Evolutionary conservation across 352 stramenopile species (phyloP).

Genomic region (Phytophthora multivora): DNA sequence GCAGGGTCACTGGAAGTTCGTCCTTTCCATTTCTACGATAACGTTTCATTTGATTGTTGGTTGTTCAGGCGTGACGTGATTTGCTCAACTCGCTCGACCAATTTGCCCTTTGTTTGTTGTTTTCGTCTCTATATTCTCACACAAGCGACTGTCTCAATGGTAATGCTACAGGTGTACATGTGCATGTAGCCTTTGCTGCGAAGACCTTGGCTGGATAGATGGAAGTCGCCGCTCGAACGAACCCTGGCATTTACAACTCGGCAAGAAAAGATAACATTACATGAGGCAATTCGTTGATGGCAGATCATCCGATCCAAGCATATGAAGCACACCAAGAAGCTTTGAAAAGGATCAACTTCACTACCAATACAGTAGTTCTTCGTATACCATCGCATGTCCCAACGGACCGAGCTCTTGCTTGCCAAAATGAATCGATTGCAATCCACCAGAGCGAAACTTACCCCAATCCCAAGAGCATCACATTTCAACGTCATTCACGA

Average conservation of each 20-base stretch:
- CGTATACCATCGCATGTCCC: background rate
- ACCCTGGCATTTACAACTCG: background rate
- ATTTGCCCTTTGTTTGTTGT: background rate
- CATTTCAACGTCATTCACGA: background rate
- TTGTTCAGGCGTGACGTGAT: background rate
- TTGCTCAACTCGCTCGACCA: background rate
- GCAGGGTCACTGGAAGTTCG: too few species aligned
- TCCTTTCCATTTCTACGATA: too few species aligned
- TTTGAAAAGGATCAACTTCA: background rate
- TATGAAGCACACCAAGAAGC: background rate
- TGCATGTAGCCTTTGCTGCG: background rate
- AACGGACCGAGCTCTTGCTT: conserved; percentile 3
- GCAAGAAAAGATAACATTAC: background rate
- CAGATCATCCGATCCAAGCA: background rate
- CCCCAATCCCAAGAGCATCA: conserved; percentile 1
- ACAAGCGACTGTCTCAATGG: too few species aligned
- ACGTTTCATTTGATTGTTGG: background rate
- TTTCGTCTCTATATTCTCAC: too few species aligned
- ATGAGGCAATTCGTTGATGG: background rate
- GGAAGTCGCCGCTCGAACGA: background rate
- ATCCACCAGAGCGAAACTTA: background rate
- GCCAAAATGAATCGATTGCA: background rate
- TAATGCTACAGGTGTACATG: background rate
- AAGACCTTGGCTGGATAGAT: background rate
- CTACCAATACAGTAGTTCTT: too few species aligned